phyloP scores from a whole-genome alignment of 2,329 filamentous ascomycete species.

The Colletotrichum tropicale region DNA sequence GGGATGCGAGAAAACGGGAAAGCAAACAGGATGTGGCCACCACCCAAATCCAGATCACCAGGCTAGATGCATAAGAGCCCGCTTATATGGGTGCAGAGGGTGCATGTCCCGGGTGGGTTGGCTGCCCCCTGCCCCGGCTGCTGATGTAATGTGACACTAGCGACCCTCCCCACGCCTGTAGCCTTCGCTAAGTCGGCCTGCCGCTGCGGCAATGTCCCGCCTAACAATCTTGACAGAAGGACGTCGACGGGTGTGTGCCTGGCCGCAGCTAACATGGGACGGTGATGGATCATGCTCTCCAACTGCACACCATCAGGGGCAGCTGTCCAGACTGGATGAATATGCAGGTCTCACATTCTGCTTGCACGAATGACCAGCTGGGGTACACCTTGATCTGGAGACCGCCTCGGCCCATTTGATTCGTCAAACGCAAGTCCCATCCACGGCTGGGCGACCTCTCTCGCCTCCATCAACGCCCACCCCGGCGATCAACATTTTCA shows the following conservation, averaged over 20 bases:
- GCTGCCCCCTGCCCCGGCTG: conserved; percentile 9
- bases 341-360: conserved; percentile 17
- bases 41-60: conserved; percentile 14
- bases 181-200: background rate
- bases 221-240: conserved; percentile 7
- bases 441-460: background rate
- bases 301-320: conserved; percentile 7
- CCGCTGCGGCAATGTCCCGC: background rate
- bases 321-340: background rate
- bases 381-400: background rate
- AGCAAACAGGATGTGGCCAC: conserved; percentile 17
- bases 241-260: conserved; percentile 11
- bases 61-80: conserved; percentile 21
- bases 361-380: conserved; percentile 6
- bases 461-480: background rate
- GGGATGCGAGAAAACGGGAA: conserved; percentile 3
- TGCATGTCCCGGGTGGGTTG: conserved; percentile 11
- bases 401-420: background rate
- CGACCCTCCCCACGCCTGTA: background rate
- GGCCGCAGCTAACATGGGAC: conserved; percentile 11
- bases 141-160: conserved; percentile 20
- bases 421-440: background rate
- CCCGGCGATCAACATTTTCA: background rate
- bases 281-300: conserved; percentile 14
- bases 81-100: conserved; percentile 13